Conservation (phyloP, 2,329 filamentous ascomycete genomes). For the Sclerotinia trifoliorum region DNA sequence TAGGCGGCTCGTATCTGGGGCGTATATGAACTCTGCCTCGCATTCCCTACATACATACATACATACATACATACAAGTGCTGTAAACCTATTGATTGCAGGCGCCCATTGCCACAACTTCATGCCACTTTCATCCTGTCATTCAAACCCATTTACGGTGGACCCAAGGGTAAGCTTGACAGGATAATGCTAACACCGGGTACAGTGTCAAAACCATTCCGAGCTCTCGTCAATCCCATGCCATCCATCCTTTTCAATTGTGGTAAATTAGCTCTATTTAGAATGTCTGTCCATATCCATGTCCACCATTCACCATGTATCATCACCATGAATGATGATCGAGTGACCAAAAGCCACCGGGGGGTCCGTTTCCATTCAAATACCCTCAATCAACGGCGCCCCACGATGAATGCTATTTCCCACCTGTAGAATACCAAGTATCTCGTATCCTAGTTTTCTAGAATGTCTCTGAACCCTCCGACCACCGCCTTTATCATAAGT, state of each 20-base stretch:
- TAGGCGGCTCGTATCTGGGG: neutral
- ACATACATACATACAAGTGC: neutral
- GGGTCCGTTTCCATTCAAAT: conserved; percentile 13
- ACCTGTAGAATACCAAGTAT: conserved; percentile 2
- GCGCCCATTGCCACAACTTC: conserved; percentile 1
- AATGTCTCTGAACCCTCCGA: conserved; percentile 5
- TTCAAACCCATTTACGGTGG: neutral
- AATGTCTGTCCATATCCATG: conserved; percentile 6
- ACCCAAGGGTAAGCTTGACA: conserved; percentile 2
- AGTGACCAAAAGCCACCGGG: conserved; percentile 14
- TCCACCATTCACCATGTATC: conserved; percentile 13
- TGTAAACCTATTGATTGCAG: neutral
- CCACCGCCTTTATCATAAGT: conserved; percentile 16
- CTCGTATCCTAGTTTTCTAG: conserved; percentile 4
- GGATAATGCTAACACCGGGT: conserved; percentile 14
- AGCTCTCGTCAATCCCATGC: conserved; percentile 6
- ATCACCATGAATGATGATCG: conserved; percentile 7
- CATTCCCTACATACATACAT: neutral
- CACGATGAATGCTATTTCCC: conserved; percentile 13
- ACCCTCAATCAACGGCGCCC: conserved; percentile 16
- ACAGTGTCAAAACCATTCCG: neutral
- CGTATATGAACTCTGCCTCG: neutral
- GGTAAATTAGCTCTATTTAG: conserved; percentile 18
- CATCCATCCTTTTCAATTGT: conserved; percentile 5
- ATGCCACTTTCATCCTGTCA: conserved; percentile 12